Base-by-base conservation (phyloP, 805 yeast genomes). In the Pachysolen tannophilus region DNA sequence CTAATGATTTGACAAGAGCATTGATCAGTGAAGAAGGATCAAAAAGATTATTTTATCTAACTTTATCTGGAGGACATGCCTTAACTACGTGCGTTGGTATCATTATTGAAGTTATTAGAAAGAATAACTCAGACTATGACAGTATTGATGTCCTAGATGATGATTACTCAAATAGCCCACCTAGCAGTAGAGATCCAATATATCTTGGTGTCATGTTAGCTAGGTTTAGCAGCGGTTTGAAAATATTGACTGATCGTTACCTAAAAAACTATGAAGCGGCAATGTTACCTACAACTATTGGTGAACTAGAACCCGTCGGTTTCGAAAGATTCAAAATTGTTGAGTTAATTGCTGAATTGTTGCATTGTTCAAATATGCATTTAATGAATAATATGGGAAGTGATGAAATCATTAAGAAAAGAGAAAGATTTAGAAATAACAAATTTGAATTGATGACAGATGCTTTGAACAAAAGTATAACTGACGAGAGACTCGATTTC, bases 301-400 rank as follows among this genome's bases (percentile, higher is more conserved):
- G 86, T 14, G 57, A 58, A 20, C 69, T 72, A 46, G 79, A 76
- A 48, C 87, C 92, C 2, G 61, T 92, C 16, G 98, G 98, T 0
- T 85, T 90, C 55, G 94, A 88, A 48, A 69, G 88, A 43, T 88
- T 92, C 60, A 84, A 87, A 51, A 73, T 92, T 17, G 79, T 95
- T 41, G 99, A 92, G 58, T 63, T 92, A 34, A 75, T 92, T 32
- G 98, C 98, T 0, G 99, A 92, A 51, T 66, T 92, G 27, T 67
- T 92, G 38, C 98, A 92, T 58, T 92, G 99, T 53, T 86, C 96
- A n/a, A 92, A 92, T 59, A 92, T 92, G 97, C 85, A 82, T 1
- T 66, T 87, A 14, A 69, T 92, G 45, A 92, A 88, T 53, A 87
- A 86, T 26, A 74, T 71, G 27, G 69, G 68, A 34, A 86, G 88